Conservation (phyloP, 2,329 filamentous ascomycete species). For the Cladosporium sp. region DNA sequence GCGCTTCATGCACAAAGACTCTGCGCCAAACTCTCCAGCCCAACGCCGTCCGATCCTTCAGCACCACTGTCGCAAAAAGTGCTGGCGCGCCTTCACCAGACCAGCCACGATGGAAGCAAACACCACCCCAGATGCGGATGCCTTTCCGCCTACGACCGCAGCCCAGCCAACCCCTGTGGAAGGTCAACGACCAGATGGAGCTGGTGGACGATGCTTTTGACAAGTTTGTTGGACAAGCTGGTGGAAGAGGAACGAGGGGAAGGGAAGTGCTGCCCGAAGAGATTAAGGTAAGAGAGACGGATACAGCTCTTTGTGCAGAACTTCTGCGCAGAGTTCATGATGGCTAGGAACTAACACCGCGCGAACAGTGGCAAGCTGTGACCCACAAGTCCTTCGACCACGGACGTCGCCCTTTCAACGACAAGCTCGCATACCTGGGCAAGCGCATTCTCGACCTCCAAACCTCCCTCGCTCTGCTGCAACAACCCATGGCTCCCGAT, state of each 20-base stretch:
- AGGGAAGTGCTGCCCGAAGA: slow-evolving; percentile 83
- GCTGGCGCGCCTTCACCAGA: slow-evolving; percentile 21
- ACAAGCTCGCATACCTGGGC: slow-evolving; percentile 82
- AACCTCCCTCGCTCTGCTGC: slow-evolving; percentile 62
- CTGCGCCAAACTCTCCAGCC: slow-evolving; percentile 23
- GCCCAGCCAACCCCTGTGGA: slow-evolving; percentile 60
- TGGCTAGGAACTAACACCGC: not conserved
- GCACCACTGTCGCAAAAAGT: slow-evolving; percentile 20
- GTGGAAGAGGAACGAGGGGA: slow-evolving; percentile 41
- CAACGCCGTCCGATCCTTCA: slow-evolving; percentile 34
- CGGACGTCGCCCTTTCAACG: slow-evolving; percentile 90
- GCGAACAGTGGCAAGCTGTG: slow-evolving; percentile 73
- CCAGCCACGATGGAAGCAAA: slow-evolving; percentile 52
- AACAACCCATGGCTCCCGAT: slow-evolving; percentile 38
- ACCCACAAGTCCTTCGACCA: slow-evolving; percentile 99
- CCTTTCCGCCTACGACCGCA: slow-evolving; percentile 57
- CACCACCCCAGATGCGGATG: slow-evolving; percentile 49
- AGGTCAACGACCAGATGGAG: slow-evolving; percentile 73
- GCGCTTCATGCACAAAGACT: slow-evolving; percentile 34
- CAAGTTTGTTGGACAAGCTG: slow-evolving; percentile 64
- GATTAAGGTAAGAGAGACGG: slow-evolving; percentile 57
- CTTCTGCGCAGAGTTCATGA: no score
- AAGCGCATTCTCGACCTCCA: slow-evolving; percentile 66
- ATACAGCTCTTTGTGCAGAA: not conserved
- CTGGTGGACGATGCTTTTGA: slow-evolving; percentile 76